phyloP scores from a whole-genome alignment of 768 basidiomycete genomes.

The Guyanaporus albipodus region DNA sequence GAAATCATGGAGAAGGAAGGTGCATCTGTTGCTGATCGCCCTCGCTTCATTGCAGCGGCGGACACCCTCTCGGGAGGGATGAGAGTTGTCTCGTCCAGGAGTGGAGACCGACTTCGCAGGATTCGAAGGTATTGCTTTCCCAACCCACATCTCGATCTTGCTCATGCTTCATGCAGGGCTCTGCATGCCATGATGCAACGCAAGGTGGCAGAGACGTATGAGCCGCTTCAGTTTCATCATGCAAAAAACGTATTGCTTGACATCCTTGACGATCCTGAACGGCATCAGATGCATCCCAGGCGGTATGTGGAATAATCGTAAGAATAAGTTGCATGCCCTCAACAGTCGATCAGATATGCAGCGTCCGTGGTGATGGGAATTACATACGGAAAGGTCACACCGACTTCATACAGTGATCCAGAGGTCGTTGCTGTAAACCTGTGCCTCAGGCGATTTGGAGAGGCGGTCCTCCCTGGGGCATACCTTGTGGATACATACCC shows the following conservation, averaged over 20 bases:
- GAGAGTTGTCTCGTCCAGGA: conserved; percentile 26
- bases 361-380: conserved; percentile 5
- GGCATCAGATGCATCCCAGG: neutral
- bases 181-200: neutral
- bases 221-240: neutral
- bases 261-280: conserved; percentile 1
- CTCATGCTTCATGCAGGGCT: neutral
- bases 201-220: conserved; percentile 1
- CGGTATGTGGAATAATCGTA: neutral
- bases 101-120: conserved; percentile 31
- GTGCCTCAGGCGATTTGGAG: neutral
- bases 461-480: neutral
- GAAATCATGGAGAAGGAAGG: conserved; percentile 42
- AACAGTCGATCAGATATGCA: neutral
- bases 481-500: conserved; percentile 10
- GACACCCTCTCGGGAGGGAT: conserved; percentile 34
- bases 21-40: conserved; percentile 32
- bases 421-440: conserved; percentile 6
- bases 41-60: conserved; percentile 32
- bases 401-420: conserved; percentile 6
- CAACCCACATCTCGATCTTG: neutral
- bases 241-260: conserved; percentile 3
- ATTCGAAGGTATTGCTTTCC: conserved; percentile 20
- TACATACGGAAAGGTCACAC: conserved; percentile 1
- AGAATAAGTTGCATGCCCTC: neutral